Percentiles rank a stretch among this genome's conserved stretches.
These are phyloP conservation scores for Bathelium albidoporum DNA, from an alignment of 495 filamentous ascomycete species.

Conservation along the genomic window DNA sequence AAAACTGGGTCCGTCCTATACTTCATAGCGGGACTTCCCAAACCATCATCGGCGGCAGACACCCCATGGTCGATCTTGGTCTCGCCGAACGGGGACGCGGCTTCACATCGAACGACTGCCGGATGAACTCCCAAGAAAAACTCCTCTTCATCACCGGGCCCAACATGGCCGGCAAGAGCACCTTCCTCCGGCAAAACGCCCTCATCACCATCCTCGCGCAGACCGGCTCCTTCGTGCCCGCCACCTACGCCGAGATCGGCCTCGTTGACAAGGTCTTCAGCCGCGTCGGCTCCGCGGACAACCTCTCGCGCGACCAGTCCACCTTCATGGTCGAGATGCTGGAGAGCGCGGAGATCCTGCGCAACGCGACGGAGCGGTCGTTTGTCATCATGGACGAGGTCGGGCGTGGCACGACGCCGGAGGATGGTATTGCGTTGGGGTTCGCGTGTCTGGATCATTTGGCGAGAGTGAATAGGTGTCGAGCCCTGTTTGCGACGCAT, in stretches of 20 bases:
- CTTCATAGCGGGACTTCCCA: slow-evolving; percentile 46
- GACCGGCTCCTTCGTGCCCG: slow-evolving; percentile 83
- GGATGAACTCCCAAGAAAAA: slow-evolving; percentile 55
- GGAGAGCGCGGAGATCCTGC: slow-evolving; percentile 61
- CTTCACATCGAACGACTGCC: slow-evolving; percentile 83
- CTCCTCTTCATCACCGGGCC: slow-evolving; percentile 91
- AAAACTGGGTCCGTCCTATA: slow-evolving; percentile 60
- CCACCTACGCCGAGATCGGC: slow-evolving; percentile 70
- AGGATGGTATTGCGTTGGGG: slow-evolving; percentile 80
- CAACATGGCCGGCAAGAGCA: slow-evolving; percentile 99
- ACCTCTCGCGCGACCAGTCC: slow-evolving; percentile 81
- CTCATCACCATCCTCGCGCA: slow-evolving; percentile 89
- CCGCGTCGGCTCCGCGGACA: slow-evolving; percentile 76
- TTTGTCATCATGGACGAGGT: slow-evolving; percentile 99
- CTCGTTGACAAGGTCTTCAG: slow-evolving; percentile 89
- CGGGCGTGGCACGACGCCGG: slow-evolving; percentile 83
- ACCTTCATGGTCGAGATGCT: slow-evolving; percentile 93
- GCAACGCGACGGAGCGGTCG: slow-evolving; percentile 52
- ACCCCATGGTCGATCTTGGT: slow-evolving; percentile 79
- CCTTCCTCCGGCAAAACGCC: slow-evolving; percentile 88
- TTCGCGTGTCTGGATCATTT: slow-evolving; percentile 82
- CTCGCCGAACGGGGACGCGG: slow-evolving; percentile 67
- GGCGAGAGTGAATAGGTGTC: slow-evolving; percentile 60
- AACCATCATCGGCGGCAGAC: slow-evolving; percentile 70
- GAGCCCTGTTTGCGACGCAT: slow-evolving; percentile 87